phyloP scores from a whole-genome alignment of 106 monocot genomes.

The Dioscorea zingiberensis region DNA sequence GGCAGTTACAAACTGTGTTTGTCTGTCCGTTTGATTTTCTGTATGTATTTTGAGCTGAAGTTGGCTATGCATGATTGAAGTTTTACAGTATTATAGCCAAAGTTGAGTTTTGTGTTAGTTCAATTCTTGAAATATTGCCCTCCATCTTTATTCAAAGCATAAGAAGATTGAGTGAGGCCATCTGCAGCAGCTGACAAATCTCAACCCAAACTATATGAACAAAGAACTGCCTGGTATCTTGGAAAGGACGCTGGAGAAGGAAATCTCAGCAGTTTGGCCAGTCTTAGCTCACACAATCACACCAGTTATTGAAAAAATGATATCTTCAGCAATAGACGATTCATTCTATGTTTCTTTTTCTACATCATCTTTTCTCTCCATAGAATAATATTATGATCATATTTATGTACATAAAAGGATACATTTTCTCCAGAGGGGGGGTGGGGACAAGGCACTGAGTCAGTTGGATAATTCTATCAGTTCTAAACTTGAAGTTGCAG shows the following conservation, averaged over 20 bases:
- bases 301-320: constrained; percentile 67
- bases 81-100: too few species aligned
- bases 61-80: too few species aligned
- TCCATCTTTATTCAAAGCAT: constrained; percentile 61
- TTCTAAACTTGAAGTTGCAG: constrained; percentile 78
- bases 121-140: too few species aligned
- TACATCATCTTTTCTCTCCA: not conserved
- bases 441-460: constrained; percentile 74
- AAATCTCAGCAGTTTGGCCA: constrained; percentile 50
- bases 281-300: constrained; percentile 51
- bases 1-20: too few species aligned
- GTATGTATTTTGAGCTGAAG: too few species aligned
- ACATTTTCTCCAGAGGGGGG: constrained; percentile 54
- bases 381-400: not conserved
- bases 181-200: constrained; percentile 55
- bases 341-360: constrained; percentile 64
- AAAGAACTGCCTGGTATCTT: constrained; percentile 77
- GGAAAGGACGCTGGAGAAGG: constrained; percentile 76
- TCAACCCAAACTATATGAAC: constrained; percentile 53
- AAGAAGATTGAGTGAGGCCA: constrained; percentile 73
- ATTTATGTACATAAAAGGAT: not conserved
- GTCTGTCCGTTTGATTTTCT: too few species aligned
- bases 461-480: constrained; percentile 81
- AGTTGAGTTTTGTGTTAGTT: too few species aligned
- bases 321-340: constrained; percentile 72